A percentile compares a stretch with the other conserved stretches of the same genome.
These are phyloP conservation scores for Brassica balearica DNA, from an alignment of 441 rosid genomes.

Conservation along the genomic window DNA sequence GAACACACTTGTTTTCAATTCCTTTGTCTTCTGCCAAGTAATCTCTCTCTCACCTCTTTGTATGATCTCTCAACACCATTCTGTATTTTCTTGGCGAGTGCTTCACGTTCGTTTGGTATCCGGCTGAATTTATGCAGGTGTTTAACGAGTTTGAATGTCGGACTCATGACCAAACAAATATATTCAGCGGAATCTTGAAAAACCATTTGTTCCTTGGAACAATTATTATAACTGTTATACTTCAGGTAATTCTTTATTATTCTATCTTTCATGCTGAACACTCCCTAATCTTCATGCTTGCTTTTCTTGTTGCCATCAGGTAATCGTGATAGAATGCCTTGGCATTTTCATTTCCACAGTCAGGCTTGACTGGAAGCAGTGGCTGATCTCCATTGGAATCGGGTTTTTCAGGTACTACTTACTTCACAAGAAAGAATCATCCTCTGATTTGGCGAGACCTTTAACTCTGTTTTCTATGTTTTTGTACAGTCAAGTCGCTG, in stretches of 20 bases:
- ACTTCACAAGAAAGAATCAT: background rate
- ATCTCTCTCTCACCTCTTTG: background rate
- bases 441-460: background rate
- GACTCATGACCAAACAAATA: background rate
- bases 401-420: background rate
- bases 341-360: conserved; percentile 13
- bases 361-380: conserved; percentile 5
- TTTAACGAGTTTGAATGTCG: conserved; percentile 20
- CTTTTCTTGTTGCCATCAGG: background rate
- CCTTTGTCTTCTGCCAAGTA: conserved; percentile 18
- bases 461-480: background rate
- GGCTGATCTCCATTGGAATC: conserved; percentile 13
- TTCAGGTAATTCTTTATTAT: background rate
- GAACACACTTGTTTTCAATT: conserved; percentile 12
- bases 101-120: conserved; percentile 1
- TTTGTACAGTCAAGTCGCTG: conserved; percentile 10
- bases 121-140: background rate
- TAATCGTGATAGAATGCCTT: conserved; percentile 13
- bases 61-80: background rate
- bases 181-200: conserved; percentile 10
- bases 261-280: background rate
- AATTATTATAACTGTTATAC: conserved; percentile 7
- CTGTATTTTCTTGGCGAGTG: background rate
- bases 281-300: conserved; percentile 2
- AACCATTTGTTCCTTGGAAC: conserved; percentile 16